Evolutionary conservation across 1,284 basidiomycete species (phyloP), one percentile per base, ranked within the genome.

Genomic region (Grifola frondosa): DNA sequence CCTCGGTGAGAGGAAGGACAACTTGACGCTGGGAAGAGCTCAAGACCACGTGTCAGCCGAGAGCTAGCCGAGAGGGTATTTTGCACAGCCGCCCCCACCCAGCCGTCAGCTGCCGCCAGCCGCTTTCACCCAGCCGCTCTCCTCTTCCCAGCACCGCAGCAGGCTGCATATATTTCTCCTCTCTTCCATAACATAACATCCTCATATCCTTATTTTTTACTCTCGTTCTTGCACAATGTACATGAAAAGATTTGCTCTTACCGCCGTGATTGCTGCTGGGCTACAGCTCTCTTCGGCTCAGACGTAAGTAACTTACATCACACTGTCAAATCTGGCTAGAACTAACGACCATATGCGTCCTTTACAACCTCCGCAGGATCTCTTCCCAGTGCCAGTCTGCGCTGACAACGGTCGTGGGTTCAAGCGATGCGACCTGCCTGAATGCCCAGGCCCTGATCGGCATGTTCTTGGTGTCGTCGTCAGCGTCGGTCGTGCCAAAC

Each of bases 401-500:
- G 12, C 49, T 69, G 30, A 46, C 57, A 11, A 42, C 50, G 17
- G 50, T 85, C 23, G 72, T 75, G 1, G 45, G 64, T 10, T 74
- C 75, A 40, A 46, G 71, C 0, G 70, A 77, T 34, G 65, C 74
- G 2, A 51, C 66, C 9, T 88, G 84, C 58, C 63, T 88, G 30
- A 78, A 77, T 53, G 63, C 75, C 13, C 56, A 63, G 13, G 66
- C 70, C 16, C 64, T 86, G 20, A 48, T 75, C 24, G 57, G 71
- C 2, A 59, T 83, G 30, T 53, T 70, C 25, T 26, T 69, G 11
- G 58, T 65, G 6, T 57, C 63, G 37, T 42, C 63, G 2, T 70
- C 66, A 50, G 54, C 65, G 8, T 82, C 81, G 2, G 47, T 84
- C 35, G 64, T 85, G 30, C 52, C 59, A 3, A 70, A 76, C 6